Evolutionary conservation across 306 rosid genomes (phyloP), one percentile per base, ranked within the genome.

Genomic region (Dryas alaskensis): DNA sequence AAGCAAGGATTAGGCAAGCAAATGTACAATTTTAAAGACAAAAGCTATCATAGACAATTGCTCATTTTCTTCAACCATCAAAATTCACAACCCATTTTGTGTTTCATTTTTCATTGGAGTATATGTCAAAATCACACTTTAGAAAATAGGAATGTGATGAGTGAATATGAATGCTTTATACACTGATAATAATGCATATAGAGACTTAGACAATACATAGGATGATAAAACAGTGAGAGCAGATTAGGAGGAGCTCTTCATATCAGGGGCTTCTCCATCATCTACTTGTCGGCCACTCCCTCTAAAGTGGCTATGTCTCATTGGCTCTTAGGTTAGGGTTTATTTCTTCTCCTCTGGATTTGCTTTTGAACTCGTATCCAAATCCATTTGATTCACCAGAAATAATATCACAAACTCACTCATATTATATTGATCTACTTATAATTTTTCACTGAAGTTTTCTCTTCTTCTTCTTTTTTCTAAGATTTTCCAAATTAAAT

Each of bases 201-300:
- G 19, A 73, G 57, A 64, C 60, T 5, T 46, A 45, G 17, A 7
- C 19, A 10, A 42, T 44, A 4, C 31, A 49, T 6, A 70, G 62
- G 27, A 46, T 31, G 54, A 69, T n/a, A 12, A 2, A 31, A 58
- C 44, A 17, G 2, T n/a, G 39, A 19, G 10, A 46, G 61, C 66
- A 73, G 13, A 39, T 52, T 19, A 39, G 13, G 39, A 31, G 37
- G 64, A 45, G 42, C 12, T 53, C 52, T 57, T 55, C 16, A 31
- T 4, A 37, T 69, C 11, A 54, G 60, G 67, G 48, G 67, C 13
- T 44, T 60, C 54, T 37, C 59, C 69, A 83, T 81, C 67, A 78
- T 79, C 65, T 48, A 60, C 12, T 44, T 84, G 91, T 82, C 81
- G 89, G 81, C 85, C 87, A 82, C 69, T 78, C 37, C 37, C 37